Percentiles rank a stretch among this genome's conserved stretches.
Evolutionary conservation across 202 grass and related monocot genomes (phyloP).

Genomic region (Setaria italica): DNA sequence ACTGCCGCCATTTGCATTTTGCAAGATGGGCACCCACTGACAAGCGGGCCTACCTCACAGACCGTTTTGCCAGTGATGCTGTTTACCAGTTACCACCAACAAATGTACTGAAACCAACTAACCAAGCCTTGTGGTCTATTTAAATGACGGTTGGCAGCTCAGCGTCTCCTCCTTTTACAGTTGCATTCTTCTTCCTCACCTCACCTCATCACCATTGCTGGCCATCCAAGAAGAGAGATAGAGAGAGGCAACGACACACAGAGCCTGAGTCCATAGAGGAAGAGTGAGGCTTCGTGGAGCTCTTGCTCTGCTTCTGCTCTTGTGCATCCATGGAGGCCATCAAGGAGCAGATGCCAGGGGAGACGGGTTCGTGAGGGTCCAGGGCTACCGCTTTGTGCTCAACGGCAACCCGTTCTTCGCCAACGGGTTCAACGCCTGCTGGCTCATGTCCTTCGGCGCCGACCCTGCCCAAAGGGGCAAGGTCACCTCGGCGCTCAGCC

Average conservation of each 20-base stretch:
- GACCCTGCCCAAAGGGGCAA: conserved; percentile 67
- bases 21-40: neutral
- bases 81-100: neutral
- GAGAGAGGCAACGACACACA: neutral
- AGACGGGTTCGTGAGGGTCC: conserved; percentile 65
- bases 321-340: conserved; percentile 31
- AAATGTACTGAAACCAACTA: neutral
- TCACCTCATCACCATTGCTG: conserved; percentile 27
- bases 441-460: conserved; percentile 81
- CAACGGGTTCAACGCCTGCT: conserved; percentile 97
- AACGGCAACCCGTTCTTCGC: conserved; percentile 85
- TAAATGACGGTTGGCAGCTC: neutral
- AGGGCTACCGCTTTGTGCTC: conserved; percentile 70
- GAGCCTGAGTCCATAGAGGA: neutral
- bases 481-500: conserved; percentile 56
- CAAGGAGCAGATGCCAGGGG: conserved; percentile 35
- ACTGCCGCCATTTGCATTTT: neutral
- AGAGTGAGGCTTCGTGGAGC: conserved; percentile 44
- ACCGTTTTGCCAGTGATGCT: neutral
- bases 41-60: neutral
- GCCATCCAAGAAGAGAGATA: neutral
- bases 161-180: neutral
- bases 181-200: neutral
- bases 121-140: conserved; percentile 17
- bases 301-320: conserved; percentile 53